Percentiles rank a stretch among this genome's conserved stretches.
Evolutionary conservation across 2,329 filamentous ascomycete species (phyloP).

Genomic region (Ustulina deusta): DNA sequence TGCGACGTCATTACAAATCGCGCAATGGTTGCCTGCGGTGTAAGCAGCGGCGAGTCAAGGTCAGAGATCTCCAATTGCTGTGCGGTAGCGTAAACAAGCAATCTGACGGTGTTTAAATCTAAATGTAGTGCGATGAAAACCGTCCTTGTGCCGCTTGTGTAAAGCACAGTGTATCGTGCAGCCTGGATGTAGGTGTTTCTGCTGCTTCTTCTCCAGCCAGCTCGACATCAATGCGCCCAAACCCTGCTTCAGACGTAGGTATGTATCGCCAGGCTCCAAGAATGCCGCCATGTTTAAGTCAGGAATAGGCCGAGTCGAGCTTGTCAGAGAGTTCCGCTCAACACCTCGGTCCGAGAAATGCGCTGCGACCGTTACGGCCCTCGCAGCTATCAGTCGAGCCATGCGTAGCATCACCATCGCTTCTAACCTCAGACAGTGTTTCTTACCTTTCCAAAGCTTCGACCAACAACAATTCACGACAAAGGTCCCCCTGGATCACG

Average conservation of each 20-base stretch:
- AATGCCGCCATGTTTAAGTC: constrained; percentile 5
- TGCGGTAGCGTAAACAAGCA: not conserved
- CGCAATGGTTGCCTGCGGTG: constrained; percentile 26
- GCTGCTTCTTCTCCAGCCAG: constrained; percentile 1
- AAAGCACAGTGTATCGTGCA: constrained; percentile 14
- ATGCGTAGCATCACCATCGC: not conserved
- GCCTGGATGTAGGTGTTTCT: constrained; percentile 2
- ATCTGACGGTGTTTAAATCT: constrained; percentile 6
- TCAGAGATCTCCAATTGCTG: constrained; percentile 1
- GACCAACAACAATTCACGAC: not conserved
- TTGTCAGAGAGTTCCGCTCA: not conserved
- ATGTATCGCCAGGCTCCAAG: not conserved
- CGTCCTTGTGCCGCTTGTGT: constrained; percentile 23
- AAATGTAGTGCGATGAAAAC: constrained; percentile 21
- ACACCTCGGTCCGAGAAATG: not conserved
- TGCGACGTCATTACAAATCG: constrained; percentile 23
- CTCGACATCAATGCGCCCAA: not conserved
- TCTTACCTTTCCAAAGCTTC: not conserved
- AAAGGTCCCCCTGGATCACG: constrained; percentile 23
- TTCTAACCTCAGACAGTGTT: not conserved
- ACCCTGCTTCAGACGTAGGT: constrained; percentile 21
- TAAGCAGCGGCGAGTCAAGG: constrained; percentile 24
- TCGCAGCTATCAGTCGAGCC: not conserved
- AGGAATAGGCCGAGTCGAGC: constrained; percentile 8
- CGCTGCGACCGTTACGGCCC: constrained; percentile 5